Conservation (phyloP, 768 basidiomycete species). For the Rhodotorula graminis region DNA sequence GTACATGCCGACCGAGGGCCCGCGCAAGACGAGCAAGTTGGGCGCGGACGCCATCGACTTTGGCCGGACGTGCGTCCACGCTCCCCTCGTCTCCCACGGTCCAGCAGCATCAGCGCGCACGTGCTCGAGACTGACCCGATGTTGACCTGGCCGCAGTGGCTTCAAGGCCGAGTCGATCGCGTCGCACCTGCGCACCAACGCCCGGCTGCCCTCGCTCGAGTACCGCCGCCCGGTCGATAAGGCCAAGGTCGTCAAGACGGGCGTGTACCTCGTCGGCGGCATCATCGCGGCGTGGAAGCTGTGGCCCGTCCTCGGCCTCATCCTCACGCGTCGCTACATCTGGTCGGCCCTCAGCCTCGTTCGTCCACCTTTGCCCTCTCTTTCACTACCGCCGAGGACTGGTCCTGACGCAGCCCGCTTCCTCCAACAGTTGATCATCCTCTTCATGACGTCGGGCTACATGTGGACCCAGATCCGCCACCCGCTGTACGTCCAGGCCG, state of each 20-base stretch:
- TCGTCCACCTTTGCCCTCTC: constrained; percentile 36
- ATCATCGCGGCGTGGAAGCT: constrained; percentile 55
- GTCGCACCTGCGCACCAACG: constrained; percentile 65
- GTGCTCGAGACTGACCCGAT: background rate
- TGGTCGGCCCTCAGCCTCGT: constrained; percentile 34
- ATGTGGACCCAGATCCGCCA: constrained; percentile 95
- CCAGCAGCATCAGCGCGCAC: background rate
- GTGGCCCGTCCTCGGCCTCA: constrained; percentile 54
- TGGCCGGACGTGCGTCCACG: constrained; percentile 41
- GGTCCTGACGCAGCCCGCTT: constrained; percentile 39
- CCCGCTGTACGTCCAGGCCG: constrained; percentile 61
- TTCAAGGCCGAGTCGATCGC: constrained; percentile 76
- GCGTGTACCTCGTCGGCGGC: constrained; percentile 53
- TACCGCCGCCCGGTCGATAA: constrained; percentile 64
- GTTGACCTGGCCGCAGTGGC: constrained; percentile 56
- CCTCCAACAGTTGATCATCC: constrained; percentile 56
- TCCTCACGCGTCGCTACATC: constrained; percentile 52
- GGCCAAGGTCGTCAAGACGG: constrained; percentile 56
- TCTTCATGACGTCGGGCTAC: constrained; percentile 83
- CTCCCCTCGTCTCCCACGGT: background rate
- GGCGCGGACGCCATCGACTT: constrained; percentile 34
- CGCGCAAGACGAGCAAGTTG: constrained; percentile 6
- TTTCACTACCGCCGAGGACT: constrained; percentile 20
- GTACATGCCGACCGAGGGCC: constrained; percentile 28
- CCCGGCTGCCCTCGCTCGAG: constrained; percentile 68